Conservation (phyloP, 2,329 filamentous ascomycete genomes). For the Grosmannia clavigera region DNA sequence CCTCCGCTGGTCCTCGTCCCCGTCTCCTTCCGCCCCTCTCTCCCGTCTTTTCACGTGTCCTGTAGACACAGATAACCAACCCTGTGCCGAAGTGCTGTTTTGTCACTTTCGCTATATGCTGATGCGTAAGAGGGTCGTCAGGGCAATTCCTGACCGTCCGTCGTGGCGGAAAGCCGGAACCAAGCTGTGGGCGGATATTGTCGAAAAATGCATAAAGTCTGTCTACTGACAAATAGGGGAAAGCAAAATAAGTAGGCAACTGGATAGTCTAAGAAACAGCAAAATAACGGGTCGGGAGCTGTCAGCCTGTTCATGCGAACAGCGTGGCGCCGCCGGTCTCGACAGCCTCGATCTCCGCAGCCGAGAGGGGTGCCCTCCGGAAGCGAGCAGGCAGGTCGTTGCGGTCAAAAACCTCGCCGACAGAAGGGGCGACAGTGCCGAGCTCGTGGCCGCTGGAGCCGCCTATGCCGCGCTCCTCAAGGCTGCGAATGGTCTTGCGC, state of each 20-base stretch:
- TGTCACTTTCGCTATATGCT: neutral
- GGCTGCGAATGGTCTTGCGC: slow-evolving; percentile 38
- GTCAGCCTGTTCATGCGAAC: slow-evolving; percentile 27
- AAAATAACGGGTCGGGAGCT: neutral
- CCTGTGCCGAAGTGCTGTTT: neutral
- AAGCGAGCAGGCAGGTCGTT: slow-evolving; percentile 79
- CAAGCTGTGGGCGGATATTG: neutral
- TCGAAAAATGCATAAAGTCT: neutral
- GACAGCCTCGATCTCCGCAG: slow-evolving; percentile 86
- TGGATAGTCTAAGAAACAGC: neutral
- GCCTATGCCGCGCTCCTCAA: slow-evolving; percentile 34
- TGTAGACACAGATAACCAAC: neutral
- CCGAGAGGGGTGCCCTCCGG: slow-evolving; percentile 58
- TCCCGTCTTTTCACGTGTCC: neutral
- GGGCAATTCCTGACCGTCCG: neutral
- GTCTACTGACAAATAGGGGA: neutral
- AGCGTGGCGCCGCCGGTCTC: slow-evolving; percentile 76
- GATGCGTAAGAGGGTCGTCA: neutral
- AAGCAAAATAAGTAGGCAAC: neutral
- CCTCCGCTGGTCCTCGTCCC: neutral
- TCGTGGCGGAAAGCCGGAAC: neutral
- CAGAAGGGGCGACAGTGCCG: slow-evolving; percentile 56
- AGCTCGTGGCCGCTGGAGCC: slow-evolving; percentile 55
- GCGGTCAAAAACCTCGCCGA: slow-evolving; percentile 77
- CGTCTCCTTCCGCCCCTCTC: neutral